Evolutionary conservation across 179 eudicot species (phyloP).

Genomic region (Spergularia azorica): DNA sequence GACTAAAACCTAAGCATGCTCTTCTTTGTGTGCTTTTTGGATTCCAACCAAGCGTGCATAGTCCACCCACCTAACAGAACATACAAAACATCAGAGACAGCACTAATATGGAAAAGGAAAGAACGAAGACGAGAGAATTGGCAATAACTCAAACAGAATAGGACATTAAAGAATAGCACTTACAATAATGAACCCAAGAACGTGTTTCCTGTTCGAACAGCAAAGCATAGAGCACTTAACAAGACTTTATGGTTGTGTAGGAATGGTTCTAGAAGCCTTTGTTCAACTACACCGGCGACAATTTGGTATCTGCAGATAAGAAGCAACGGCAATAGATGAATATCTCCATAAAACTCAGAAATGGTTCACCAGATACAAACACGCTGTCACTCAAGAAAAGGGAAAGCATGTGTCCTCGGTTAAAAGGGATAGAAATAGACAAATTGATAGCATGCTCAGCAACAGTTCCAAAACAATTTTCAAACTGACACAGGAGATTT

Average conservation of each 20-base stretch:
- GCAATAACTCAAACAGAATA: background rate
- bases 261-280: constrained; percentile 77
- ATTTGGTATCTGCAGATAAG: constrained; percentile 68
- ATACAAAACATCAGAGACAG: background rate
- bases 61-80: constrained; percentile 82
- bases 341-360: background rate
- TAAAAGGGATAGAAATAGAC: too few species aligned
- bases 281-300: constrained; percentile 82
- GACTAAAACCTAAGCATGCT: constrained; percentile 27
- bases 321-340: constrained; percentile 2
- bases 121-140: background rate
- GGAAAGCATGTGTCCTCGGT: too few species aligned
- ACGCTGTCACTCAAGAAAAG: too few species aligned
- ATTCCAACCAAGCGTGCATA: constrained; percentile 82
- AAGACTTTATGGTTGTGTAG: constrained; percentile 77
- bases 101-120: background rate
- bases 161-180: constrained; percentile 30
- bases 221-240: constrained; percentile 82
- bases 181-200: constrained; percentile 92
- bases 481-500: too few species aligned
- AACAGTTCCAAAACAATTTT: too few species aligned
- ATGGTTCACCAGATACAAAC: background rate
- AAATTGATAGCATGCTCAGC: too few species aligned
- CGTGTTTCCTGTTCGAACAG: constrained; percentile 90
- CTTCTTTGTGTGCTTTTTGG: constrained; percentile 54